Conservation (phyloP, 345 rosid species). For the Eutrema heterophyllum region DNA sequence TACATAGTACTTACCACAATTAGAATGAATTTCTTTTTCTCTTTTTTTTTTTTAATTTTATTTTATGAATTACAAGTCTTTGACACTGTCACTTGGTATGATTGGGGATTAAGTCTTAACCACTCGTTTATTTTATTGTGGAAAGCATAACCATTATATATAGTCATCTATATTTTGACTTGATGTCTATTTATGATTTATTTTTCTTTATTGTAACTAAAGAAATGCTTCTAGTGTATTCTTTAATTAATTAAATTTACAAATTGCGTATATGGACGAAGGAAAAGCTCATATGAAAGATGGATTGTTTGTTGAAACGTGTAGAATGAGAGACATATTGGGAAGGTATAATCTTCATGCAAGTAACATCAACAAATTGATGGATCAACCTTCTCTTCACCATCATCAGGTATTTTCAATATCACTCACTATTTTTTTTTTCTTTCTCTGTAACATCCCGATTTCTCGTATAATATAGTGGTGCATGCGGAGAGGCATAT, state of each 20-base stretch:
- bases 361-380: slow-evolving; percentile 63
- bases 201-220: neutral
- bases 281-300: neutral
- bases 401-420: slow-evolving; percentile 50
- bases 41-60: neutral
- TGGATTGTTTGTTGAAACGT: slow-evolving; percentile 12
- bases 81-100: slow-evolving; percentile 23
- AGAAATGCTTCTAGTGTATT: neutral
- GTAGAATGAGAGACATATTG: slow-evolving; percentile 73
- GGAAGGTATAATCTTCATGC: slow-evolving; percentile 68
- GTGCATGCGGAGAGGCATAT: too few species aligned
- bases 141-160: neutral
- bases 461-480: too few species aligned
- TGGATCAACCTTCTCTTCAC: slow-evolving; percentile 61
- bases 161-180: neutral
- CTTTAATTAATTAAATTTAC: neutral
- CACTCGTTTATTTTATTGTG: slow-evolving; percentile 7
- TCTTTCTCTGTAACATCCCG: too few species aligned
- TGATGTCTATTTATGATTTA: neutral
- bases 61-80: slow-evolving; percentile 10
- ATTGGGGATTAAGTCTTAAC: slow-evolving; percentile 24
- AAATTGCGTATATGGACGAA: slow-evolving; percentile 4
- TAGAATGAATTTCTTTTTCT: slow-evolving; percentile 11
- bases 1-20: slow-evolving; percentile 27
- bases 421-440: neutral